Evolutionary conservation across 768 basidiomycete species (phyloP).

Genomic region (Clathrus columnatus): DNA sequence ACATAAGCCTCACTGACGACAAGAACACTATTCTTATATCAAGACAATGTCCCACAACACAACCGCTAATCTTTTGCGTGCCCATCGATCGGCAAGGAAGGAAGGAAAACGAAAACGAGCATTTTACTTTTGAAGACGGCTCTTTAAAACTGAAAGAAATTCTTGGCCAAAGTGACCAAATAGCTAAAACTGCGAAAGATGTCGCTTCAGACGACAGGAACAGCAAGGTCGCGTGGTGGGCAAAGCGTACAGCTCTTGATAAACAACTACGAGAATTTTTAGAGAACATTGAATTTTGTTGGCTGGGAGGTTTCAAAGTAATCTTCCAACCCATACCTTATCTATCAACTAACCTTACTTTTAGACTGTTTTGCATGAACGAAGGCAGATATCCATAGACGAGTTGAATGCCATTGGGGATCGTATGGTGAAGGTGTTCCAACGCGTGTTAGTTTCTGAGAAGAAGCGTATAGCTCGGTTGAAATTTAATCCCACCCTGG

Average conservation of each 20-base stretch:
- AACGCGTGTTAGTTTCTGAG: slow-evolving; percentile 50
- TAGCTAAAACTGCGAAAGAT: slow-evolving; percentile 60
- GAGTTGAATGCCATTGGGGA: slow-evolving; percentile 48
- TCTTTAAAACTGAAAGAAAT: slow-evolving; percentile 70
- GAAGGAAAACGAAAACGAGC: slow-evolving; percentile 61
- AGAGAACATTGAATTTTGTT: slow-evolving; percentile 86
- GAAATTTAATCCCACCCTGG: slow-evolving; percentile 61
- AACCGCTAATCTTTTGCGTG: slow-evolving; percentile 78
- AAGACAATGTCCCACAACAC: slow-evolving; percentile 52
- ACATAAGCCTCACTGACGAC: slow-evolving; percentile 77
- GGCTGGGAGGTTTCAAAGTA: slow-evolving; percentile 98
- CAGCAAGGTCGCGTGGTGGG: slow-evolving; percentile 81
- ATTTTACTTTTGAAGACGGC: slow-evolving; percentile 69
- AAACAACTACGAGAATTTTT: slow-evolving; percentile 62
- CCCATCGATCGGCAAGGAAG: slow-evolving; percentile 71
- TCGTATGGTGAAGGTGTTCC: slow-evolving; percentile 70
- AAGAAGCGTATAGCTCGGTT: slow-evolving; percentile 47
- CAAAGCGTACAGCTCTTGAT: slow-evolving; percentile 66
- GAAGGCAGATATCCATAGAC: slow-evolving; percentile 33
- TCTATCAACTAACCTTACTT: background rate
- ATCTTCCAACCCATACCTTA: slow-evolving; percentile 11
- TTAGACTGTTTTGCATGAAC: slow-evolving; percentile 57
- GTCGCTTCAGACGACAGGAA: slow-evolving; percentile 57
- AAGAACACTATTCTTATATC: slow-evolving; percentile 76
- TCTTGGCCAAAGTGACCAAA: slow-evolving; percentile 67